Evolutionary conservation across 257 asterid genomes (phyloP).

Genomic region (Solanum pimpinellifolium): DNA sequence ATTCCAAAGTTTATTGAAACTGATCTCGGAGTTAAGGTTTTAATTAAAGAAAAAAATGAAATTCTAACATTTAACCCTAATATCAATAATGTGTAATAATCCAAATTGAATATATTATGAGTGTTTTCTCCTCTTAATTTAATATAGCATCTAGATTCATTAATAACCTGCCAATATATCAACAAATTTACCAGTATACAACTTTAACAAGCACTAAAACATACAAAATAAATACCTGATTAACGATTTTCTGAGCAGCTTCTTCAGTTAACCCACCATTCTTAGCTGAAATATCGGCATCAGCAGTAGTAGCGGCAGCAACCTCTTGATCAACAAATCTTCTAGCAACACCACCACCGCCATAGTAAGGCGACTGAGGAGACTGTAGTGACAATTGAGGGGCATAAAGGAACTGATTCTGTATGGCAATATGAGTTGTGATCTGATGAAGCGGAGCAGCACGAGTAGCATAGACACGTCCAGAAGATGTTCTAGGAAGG

Average conservation of each 20-base stretch:
- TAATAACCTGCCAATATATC: background rate
- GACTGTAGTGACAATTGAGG: background rate
- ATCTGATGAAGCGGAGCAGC: background rate
- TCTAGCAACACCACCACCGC: constrained; percentile 19
- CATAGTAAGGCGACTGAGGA: constrained; percentile 29
- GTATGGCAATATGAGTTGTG: background rate
- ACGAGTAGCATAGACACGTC: background rate
- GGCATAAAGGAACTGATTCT: background rate
- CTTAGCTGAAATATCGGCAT: constrained; percentile 11
- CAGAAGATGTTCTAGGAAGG: constrained; percentile 38
- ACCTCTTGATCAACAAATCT: constrained; percentile 29
- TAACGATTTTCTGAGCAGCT: constrained; percentile 48
- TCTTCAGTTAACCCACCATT: constrained; percentile 36
- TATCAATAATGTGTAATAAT: background rate
- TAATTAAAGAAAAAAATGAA: background rate
- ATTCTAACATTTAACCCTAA: background rate
- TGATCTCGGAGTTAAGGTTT: background rate
- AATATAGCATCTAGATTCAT: background rate
- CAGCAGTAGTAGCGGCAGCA: background rate
- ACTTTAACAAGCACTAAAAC: background rate
- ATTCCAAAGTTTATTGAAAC: background rate
- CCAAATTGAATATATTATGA: background rate
- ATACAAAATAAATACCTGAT: constrained; percentile 37
- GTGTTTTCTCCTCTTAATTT: background rate
- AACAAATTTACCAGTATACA: background rate